Evolutionary conservation across 2,329 filamentous ascomycete species (phyloP).

Genomic region (Blumeria hordei): DNA sequence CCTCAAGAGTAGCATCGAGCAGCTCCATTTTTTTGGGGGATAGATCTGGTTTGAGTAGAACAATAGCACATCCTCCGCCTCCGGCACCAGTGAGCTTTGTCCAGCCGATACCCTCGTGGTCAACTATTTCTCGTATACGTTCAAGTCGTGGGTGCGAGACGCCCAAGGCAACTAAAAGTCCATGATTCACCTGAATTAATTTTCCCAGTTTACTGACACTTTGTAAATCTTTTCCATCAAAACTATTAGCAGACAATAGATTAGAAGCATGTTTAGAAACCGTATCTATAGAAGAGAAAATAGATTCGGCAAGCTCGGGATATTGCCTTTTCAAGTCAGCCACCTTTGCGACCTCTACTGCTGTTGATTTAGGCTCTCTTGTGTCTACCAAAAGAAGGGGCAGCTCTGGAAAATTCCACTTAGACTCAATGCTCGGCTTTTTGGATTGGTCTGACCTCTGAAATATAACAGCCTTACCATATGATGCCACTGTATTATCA

Average conservation of each 20-base stretch:
- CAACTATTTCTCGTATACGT: slow-evolving; percentile 71
- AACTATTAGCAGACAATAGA: slow-evolving; percentile 34
- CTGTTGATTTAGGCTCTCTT: slow-evolving; percentile 64
- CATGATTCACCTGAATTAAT: slow-evolving; percentile 83
- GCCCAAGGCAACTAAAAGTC: slow-evolving; percentile 68
- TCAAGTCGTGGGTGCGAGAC: slow-evolving; percentile 89
- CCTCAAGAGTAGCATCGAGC: slow-evolving; percentile 39
- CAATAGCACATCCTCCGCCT: slow-evolving; percentile 88
- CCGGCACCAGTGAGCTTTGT: slow-evolving; percentile 93
- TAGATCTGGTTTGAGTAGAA: slow-evolving; percentile 49
- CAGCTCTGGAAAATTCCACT: slow-evolving; percentile 79
- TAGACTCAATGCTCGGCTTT: slow-evolving; percentile 49
- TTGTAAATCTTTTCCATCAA: slow-evolving; percentile 37
- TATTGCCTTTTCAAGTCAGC: slow-evolving; percentile 44
- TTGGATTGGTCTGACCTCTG: slow-evolving; percentile 54
- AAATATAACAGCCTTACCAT: slow-evolving; percentile 86
- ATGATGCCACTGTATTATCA: slow-evolving; percentile 85
- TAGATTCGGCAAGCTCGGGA: slow-evolving; percentile 52
- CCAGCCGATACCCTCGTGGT: slow-evolving; percentile 78
- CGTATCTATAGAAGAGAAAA: slow-evolving; percentile 67
- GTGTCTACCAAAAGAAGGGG: slow-evolving; percentile 82
- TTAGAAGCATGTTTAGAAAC: slow-evolving; percentile 32
- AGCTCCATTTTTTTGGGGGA: slow-evolving; percentile 29
- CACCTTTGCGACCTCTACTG: slow-evolving; percentile 70
- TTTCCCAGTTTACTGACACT: slow-evolving; percentile 57